Evolutionary conservation across 1,284 basidiomycete genomes (phyloP).

Genomic region (Tilletia walkeri): DNA sequence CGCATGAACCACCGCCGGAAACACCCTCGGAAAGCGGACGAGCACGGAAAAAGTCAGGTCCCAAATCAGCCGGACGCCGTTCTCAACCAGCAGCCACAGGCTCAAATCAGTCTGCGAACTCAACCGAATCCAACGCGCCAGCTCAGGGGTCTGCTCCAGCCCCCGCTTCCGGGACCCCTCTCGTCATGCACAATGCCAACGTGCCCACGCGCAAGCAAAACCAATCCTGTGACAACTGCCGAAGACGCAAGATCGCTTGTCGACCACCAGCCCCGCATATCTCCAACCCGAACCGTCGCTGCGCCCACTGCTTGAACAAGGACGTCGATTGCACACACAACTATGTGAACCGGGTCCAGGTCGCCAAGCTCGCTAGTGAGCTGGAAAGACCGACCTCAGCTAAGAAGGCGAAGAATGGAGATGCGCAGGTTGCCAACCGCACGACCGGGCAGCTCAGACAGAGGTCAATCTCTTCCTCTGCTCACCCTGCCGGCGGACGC

Average conservation of each 20-base stretch:
- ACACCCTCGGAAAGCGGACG: too few relatives aligned
- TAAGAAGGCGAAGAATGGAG: slow-evolving; percentile 25
- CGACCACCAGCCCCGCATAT: slow-evolving; percentile 19
- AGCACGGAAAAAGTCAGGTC: too few relatives aligned
- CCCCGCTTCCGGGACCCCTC: not conserved
- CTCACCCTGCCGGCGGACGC: slow-evolving; percentile 24
- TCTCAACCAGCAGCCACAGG: too few relatives aligned
- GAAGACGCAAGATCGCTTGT: slow-evolving; percentile 45
- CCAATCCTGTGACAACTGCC: slow-evolving; percentile 43
- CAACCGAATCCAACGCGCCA: too few relatives aligned
- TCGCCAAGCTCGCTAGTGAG: slow-evolving; percentile 33
- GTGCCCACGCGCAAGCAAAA: slow-evolving; percentile 45
- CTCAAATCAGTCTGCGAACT: too few relatives aligned
- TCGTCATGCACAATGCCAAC: slow-evolving; percentile 12
- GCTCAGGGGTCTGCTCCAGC: too few relatives aligned
- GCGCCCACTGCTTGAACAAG: slow-evolving; percentile 46
- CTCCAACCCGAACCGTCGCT: slow-evolving; percentile 35
- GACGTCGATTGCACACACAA: slow-evolving; percentile 44
- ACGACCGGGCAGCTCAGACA: slow-evolving; percentile 25
- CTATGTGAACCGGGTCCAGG: slow-evolving; percentile 43
- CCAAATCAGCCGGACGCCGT: too few relatives aligned
- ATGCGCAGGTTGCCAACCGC: slow-evolving; percentile 27
- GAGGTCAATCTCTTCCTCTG: slow-evolving; percentile 30
- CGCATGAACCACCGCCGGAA: not conserved
- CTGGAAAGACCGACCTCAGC: slow-evolving; percentile 12